phyloP scores from a whole-genome alignment of 2,329 filamentous ascomycete genomes.

The Didymella glomerata region DNA sequence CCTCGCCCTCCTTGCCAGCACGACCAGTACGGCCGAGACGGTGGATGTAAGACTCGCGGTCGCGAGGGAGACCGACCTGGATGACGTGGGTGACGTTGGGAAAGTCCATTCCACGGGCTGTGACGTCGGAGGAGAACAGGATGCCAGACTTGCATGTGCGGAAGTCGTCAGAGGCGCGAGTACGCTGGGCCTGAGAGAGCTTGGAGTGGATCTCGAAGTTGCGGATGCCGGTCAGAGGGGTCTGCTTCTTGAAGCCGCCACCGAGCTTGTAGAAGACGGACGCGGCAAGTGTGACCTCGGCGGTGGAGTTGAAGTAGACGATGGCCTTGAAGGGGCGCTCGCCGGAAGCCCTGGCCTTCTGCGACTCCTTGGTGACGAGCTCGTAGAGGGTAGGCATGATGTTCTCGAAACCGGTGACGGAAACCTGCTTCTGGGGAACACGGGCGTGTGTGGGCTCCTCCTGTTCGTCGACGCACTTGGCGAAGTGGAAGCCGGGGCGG shows the following conservation, averaged over 20 bases:
- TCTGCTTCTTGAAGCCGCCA: conserved; percentile 46
- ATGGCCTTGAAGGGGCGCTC: conserved; percentile 89
- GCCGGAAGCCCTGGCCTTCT: conserved; percentile 54
- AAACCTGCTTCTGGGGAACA: conserved; percentile 81
- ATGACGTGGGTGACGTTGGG: conserved; percentile 63
- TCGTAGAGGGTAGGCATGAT: conserved; percentile 79
- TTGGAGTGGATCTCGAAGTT: conserved; percentile 78
- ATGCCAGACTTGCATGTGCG: conserved; percentile 66
- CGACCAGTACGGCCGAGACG: conserved; percentile 65
- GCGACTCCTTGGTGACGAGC: conserved; percentile 70
- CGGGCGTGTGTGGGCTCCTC: conserved; percentile 85
- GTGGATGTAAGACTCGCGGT: conserved; percentile 60
- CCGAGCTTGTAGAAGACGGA: conserved; percentile 65
- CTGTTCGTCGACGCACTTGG: conserved; percentile 84
- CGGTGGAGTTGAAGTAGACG: conserved; percentile 84
- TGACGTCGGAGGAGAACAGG: conserved; percentile 61
- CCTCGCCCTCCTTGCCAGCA: conserved; percentile 75
- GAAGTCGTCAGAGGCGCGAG: conserved; percentile 75
- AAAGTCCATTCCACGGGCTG: conserved; percentile 62
- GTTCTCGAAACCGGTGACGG: conserved; percentile 75
- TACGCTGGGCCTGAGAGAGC: conserved; percentile 74
- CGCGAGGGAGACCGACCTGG: conserved; percentile 58
- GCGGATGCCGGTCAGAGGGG: conserved; percentile 46
- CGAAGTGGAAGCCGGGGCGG: conserved; percentile 84
- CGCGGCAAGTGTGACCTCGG: conserved; percentile 71